Base-by-base conservation (phyloP, 441 rosid species). In the Gossypium davidsonii region DNA sequence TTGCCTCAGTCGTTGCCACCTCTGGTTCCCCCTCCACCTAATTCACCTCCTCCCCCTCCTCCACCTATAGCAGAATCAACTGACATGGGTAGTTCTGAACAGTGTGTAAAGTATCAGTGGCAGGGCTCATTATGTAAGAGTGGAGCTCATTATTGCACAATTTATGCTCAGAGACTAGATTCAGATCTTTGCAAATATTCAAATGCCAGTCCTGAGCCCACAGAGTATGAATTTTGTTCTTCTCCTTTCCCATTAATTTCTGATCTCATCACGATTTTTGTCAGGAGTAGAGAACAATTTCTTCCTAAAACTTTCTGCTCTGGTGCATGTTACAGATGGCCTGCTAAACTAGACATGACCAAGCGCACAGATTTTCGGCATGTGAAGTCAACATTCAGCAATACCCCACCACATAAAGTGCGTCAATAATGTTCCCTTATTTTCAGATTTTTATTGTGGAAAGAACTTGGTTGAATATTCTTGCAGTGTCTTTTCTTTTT, bases 301-400 rank as follows among this genome's bases (percentile, higher is more conserved):
- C 46, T 51, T 42, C 48, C 59, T 34, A 39, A 31, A 60, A 18
- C n/a, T 53, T 67, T 76, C 9, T 31, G 15, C 62, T 18, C 69
- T 49, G 80, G 14, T 79, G 67, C 39, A 73, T 84, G 69, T 63
- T 82, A 81, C 97, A 92, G 99, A 76, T 94, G 99, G 99, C 99
- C 98, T 55, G 75, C 80, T 52, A 94, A 85, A 86, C 74, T 92
- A 69, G 98, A 94, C 78, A 90, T 94, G 96, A 94, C 91, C 34
- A 94, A 90, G 74, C 94, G 99, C 59, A 91, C 98, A 12, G 98
- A 91, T 80, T 87, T 92, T 79, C 92, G 83, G 83, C 86, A 91
- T 74, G 87, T 94, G 78, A 91, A 84, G 73, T 78, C 93, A 64
- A 87, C 94, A 55, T 92, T 92, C 84, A 60, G 86, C n/a, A 84